phyloP scores from a whole-genome alignment of 345 rosid genomes.

The Salix suchowensis region DNA sequence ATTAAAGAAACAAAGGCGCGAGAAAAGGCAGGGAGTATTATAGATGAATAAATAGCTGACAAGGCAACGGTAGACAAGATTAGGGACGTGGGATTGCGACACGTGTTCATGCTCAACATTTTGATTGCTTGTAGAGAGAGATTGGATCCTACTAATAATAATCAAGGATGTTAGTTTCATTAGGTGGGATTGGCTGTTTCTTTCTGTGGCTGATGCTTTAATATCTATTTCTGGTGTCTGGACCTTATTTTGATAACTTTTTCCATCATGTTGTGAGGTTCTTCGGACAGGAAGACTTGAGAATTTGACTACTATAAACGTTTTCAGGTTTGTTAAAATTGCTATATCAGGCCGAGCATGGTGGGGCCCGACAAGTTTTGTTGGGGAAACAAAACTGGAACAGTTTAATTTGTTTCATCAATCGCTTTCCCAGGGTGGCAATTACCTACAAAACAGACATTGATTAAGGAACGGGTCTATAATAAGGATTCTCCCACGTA shows the following conservation, averaged over 20 bases:
- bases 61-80: conserved; percentile 1
- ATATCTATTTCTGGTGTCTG: conserved; percentile 6
- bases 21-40: neutral
- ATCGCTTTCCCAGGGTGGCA: neutral
- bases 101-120: conserved; percentile 14
- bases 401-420: neutral
- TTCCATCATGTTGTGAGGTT: neutral
- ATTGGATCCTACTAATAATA: conserved; percentile 11
- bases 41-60: conserved; percentile 16
- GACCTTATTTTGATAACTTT: neutral
- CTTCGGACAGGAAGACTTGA: neutral
- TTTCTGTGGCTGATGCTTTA: conserved; percentile 7
- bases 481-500: too few species aligned
- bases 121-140: neutral
- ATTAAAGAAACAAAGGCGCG: conserved; percentile 23
- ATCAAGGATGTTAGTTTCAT: conserved; percentile 17
- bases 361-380: neutral
- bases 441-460: neutral
- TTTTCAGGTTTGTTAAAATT: neutral
- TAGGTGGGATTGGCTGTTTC: conserved; percentile 6
- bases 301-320: neutral
- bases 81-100: conserved; percentile 12
- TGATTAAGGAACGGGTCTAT: neutral
- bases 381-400: neutral
- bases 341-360: neutral